Conservation (phyloP, 2,329 filamentous ascomycete genomes). For the Colletotrichum tamarilloi region DNA sequence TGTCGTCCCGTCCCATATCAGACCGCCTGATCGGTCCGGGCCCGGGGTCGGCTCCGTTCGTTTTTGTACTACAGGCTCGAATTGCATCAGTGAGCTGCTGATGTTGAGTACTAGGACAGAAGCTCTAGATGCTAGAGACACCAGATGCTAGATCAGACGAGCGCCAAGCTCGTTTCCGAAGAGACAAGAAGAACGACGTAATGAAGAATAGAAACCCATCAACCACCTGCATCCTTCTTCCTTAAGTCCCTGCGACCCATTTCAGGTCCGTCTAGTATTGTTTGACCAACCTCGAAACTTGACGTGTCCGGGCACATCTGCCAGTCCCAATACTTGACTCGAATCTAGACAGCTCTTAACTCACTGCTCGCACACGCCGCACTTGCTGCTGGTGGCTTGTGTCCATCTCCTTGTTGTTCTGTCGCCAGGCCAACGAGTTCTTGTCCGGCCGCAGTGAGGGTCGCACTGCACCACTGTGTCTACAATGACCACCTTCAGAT, state of each 20-base stretch:
- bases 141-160: not conserved
- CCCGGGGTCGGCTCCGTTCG: not conserved
- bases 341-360: not conserved
- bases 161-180: not conserved
- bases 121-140: constrained; percentile 5
- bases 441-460: not conserved
- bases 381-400: not conserved
- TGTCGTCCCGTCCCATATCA: not conserved
- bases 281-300: not conserved
- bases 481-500: not conserved
- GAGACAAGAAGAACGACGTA: constrained; percentile 2
- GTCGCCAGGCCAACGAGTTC: not conserved
- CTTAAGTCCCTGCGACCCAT: not conserved
- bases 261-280: not conserved
- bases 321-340: not conserved
- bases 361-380: not conserved
- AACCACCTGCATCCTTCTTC: not conserved
- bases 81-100: constrained; percentile 24
- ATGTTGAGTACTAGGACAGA: constrained; percentile 17
- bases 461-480: not conserved
- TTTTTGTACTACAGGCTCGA: not conserved
- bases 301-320: not conserved
- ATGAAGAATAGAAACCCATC: constrained; percentile 4
- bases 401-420: not conserved
- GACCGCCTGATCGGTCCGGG: not conserved